These are phyloP conservation scores for Fusarium sambucinum DNA, from an alignment of 2,329 filamentous ascomycete genomes.

Conservation along the genomic window DNA sequence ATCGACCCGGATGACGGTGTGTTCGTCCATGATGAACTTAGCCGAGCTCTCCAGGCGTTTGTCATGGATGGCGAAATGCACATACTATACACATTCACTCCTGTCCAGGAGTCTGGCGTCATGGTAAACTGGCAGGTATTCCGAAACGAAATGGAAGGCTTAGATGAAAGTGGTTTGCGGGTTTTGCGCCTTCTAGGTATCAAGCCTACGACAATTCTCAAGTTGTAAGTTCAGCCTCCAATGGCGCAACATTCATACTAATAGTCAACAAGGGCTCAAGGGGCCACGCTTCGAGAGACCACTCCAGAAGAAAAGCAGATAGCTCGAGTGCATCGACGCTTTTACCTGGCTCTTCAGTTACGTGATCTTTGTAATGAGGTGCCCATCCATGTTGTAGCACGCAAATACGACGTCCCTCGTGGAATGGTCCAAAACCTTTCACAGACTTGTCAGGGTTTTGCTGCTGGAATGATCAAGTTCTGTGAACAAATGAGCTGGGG, in stretches of 20 bases:
- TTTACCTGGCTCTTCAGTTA: conserved; percentile 82
- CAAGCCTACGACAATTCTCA: conserved; percentile 74
- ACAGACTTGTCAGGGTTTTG: conserved; percentile 82
- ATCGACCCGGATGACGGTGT: conserved; percentile 80
- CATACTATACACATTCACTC: conserved; percentile 81
- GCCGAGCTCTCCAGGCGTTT: conserved; percentile 75
- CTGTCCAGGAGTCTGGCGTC: conserved; percentile 69
- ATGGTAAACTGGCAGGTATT: conserved; percentile 79
- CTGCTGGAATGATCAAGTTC: conserved; percentile 83
- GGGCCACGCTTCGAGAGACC: conserved; percentile 72
- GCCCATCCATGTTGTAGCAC: conserved; percentile 75
- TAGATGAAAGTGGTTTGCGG: conserved; percentile 78
- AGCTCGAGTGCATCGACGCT: conserved; percentile 75
- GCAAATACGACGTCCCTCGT: conserved; percentile 77
- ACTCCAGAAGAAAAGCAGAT: conserved; percentile 70
- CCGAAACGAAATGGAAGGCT: conserved; percentile 74
- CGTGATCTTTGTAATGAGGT: conserved; percentile 82
- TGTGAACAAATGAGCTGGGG: conserved; percentile 82
- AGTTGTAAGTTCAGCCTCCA: conserved; percentile 63
- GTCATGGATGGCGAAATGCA: conserved; percentile 88
- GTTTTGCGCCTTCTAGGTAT: conserved; percentile 77
- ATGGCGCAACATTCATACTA: conserved; percentile 18
- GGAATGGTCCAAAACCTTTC: conserved; percentile 78
- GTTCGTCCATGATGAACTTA: conserved; percentile 77
- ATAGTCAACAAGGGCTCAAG: conserved; percentile 68